phyloP scores from a whole-genome alignment of 805 yeast genomes.

The Tetrapisispora iriomotensis region DNA sequence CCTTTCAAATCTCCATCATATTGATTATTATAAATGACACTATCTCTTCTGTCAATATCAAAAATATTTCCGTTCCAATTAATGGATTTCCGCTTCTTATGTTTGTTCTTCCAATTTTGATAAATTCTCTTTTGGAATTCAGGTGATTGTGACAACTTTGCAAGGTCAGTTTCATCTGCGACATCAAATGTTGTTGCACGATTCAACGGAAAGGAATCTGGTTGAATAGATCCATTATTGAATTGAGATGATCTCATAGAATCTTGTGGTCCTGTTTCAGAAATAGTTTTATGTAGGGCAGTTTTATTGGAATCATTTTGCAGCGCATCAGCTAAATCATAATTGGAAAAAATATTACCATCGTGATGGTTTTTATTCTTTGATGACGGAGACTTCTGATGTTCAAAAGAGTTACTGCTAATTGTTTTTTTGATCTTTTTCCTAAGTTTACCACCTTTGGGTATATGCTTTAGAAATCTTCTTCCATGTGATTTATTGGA shows the following conservation, averaged over 20 bases:
- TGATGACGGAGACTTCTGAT: not conserved
- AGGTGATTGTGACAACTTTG: slow-evolving; percentile 32
- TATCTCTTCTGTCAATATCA: not conserved
- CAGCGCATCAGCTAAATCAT: slow-evolving; percentile 19
- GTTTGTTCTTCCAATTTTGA: slow-evolving; percentile 25
- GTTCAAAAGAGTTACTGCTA: not conserved
- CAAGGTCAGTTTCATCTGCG: slow-evolving; percentile 14
- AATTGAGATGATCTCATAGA: slow-evolving; percentile 15
- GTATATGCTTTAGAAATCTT: slow-evolving; percentile 9
- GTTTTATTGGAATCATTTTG: not conserved
- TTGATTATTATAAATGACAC: not conserved
- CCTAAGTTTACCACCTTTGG: slow-evolving; percentile 15
- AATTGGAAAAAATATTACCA: slow-evolving; percentile 22
- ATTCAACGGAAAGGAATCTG: slow-evolving; percentile 15
- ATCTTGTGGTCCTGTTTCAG: not conserved
- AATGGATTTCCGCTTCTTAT: slow-evolving; percentile 6
- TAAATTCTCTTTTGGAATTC: slow-evolving; percentile 38
- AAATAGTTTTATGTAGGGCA: not conserved
- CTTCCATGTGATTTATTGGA: slow-evolving; percentile 1
- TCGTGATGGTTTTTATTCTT: slow-evolving; percentile 3
- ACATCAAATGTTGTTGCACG: slow-evolving; percentile 43
- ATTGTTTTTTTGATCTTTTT: slow-evolving; percentile 13
- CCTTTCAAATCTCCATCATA: not conserved
- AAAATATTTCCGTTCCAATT: slow-evolving; percentile 3
- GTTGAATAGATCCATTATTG: slow-evolving; percentile 1